phyloP scores from a whole-genome alignment of 176 grass and related monocot genomes.

The Oryza longistaminata region DNA sequence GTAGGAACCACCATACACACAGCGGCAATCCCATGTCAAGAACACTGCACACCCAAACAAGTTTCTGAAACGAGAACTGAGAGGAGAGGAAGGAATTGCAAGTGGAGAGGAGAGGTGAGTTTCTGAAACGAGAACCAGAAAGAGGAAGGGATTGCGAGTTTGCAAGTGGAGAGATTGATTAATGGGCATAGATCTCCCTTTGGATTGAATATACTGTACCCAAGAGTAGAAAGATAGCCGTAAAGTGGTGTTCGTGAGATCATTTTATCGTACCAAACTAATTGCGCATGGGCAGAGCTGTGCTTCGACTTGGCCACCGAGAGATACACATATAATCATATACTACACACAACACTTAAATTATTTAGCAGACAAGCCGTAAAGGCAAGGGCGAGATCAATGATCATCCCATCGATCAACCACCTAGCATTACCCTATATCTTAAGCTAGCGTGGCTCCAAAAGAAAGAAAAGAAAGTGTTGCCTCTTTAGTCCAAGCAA shows the following conservation, averaged over 20 bases:
- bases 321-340: neutral
- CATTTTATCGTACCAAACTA: neutral
- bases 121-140: neutral
- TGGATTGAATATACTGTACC: neutral
- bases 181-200: neutral
- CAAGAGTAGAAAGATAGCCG: neutral
- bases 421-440: neutral
- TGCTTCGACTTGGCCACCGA: neutral
- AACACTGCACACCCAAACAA: too few species aligned
- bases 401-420: neutral
- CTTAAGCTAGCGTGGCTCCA: neutral
- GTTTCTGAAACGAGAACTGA: too few species aligned
- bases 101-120: too few species aligned
- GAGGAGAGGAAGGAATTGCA: too few species aligned
- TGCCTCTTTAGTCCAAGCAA: neutral
- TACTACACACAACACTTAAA: neutral
- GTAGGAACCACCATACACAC: neutral
- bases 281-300: neutral
- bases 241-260: neutral
- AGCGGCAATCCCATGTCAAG: neutral
- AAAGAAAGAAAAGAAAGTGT: conserved; percentile 1
- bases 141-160: neutral
- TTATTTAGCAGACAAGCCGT: conserved; percentile 3
- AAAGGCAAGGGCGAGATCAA: neutral
- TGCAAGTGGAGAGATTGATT: neutral